Evolutionary conservation across 2,329 filamentous ascomycete species (phyloP).

Genomic region (Drechslerella dactyloides): DNA sequence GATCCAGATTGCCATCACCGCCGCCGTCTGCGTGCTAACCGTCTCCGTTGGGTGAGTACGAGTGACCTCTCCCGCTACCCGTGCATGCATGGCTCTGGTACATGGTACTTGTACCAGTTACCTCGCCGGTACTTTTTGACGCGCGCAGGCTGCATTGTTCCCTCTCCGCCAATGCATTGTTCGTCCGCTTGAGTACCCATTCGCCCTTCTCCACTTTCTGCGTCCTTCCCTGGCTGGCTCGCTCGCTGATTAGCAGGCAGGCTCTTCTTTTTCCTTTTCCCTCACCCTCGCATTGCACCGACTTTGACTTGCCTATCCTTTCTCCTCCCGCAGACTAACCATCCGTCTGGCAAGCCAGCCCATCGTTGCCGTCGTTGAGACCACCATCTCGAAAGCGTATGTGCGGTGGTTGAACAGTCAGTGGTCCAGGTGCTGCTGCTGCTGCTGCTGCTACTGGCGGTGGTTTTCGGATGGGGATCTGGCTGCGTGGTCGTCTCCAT

Average conservation of each 20-base stretch:
- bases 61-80: neutral
- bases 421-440: neutral
- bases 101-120: slow-evolving; percentile 2
- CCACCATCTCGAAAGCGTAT: neutral
- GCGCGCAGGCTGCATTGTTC: neutral
- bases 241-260: slow-evolving; percentile 3
- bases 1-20: neutral
- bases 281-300: neutral
- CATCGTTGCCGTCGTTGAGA: neutral
- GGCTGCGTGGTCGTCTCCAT: too few species aligned
- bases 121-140: neutral
- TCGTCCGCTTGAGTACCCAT: neutral
- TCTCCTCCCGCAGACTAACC: slow-evolving; percentile 4
- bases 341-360: neutral
- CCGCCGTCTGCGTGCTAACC: neutral
- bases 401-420: neutral
- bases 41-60: neutral
- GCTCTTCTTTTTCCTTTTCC: slow-evolving; percentile 1
- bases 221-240: slow-evolving; percentile 2
- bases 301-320: neutral
- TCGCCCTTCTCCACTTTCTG: neutral
- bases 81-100: neutral
- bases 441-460: too few species aligned
- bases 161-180: slow-evolving; percentile 4
- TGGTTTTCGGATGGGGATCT: too few species aligned